These are phyloP conservation scores for Claviceps sp. DNA, from an alignment of 2,329 filamentous ascomycete species.

Conservation along the genomic window DNA sequence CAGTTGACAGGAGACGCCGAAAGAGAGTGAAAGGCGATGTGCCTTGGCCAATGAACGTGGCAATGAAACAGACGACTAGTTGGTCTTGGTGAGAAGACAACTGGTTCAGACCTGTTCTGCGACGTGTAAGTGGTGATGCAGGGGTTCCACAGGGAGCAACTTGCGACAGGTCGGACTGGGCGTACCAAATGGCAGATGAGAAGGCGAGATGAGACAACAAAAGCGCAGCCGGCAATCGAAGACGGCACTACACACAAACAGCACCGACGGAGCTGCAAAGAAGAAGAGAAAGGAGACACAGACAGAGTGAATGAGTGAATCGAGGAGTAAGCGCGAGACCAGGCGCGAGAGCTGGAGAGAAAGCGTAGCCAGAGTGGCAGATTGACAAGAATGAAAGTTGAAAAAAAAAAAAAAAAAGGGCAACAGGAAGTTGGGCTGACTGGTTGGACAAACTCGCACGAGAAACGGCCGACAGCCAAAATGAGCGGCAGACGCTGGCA, in stretches of 20 bases:
- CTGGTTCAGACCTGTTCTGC: slow-evolving; percentile 5
- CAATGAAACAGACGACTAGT: slow-evolving; percentile 1
- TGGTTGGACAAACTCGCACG: background rate
- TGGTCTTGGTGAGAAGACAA: slow-evolving; percentile 1
- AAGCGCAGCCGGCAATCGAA: background rate
- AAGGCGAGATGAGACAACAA: background rate
- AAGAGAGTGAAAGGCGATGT: background rate
- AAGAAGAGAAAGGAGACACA: background rate
- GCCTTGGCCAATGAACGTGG: background rate
- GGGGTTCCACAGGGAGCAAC: slow-evolving; percentile 2
- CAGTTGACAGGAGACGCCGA: background rate
- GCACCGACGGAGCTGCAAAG: background rate
- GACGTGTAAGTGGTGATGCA: slow-evolving; percentile 8
- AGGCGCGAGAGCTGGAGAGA: background rate
- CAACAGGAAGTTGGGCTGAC: background rate
- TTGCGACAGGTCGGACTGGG: background rate
- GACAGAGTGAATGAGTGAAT: background rate
- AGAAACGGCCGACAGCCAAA: background rate
- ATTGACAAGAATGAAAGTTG: background rate
- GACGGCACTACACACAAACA: background rate
- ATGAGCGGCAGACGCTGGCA: background rate
- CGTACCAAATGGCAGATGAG: background rate
- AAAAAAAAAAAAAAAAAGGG: background rate
- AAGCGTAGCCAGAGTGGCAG: background rate
- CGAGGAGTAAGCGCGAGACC: no score